Base-by-base conservation (phyloP, 1,284 basidiomycete genomes). In the Sporisorium reilianum region DNA sequence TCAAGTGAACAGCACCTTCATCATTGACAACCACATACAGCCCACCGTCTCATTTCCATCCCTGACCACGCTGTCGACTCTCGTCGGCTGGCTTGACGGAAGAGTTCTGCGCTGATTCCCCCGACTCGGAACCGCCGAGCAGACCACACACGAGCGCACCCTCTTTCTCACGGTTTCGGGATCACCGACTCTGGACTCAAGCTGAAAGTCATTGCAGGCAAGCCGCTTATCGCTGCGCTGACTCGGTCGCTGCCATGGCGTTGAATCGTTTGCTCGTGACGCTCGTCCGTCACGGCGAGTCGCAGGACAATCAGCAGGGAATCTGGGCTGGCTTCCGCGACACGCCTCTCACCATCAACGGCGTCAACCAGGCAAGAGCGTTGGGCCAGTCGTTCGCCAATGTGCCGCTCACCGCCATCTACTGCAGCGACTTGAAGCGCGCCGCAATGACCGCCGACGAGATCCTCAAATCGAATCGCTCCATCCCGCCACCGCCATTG, bases 271-370 rank as follows among this genome's bases (percentile, higher is more conserved):
- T 80, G 23, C 64, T 70, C 12, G 68, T 80, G 41, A 76, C 77
- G 40, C 69, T 80, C 25, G 72, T 80, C 32, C 66, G 78, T 44
- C 78, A 80, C 51, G 78, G 76, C 44, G 68, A 79, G 52, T 55
- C 64, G 79, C 67, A 74, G 54, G 85, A 87, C 74, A 87, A 87
- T 60, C 78, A 86, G 46, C 85, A 83, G 56, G 73, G 85, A 6
- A 75, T 86, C 26, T 95, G 93, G 93, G 92, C 93, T 26, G 94
- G 94, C 11, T 93, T 91, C 89, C 88, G 88, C 65, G 93, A 96
- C 85, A 90, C 93, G 2, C 90, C 92, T 0, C 87, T 95, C 5
- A 91, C 92, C 18, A 90, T 90, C 75, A 92, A 94, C 84, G 94
- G 93, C 91, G 80, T 84, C 88, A 85, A 93, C 91, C 94, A 95